These are phyloP conservation scores for Leucocoprinus leucothites DNA, from an alignment of 768 basidiomycete genomes.

Conservation along the genomic window DNA sequence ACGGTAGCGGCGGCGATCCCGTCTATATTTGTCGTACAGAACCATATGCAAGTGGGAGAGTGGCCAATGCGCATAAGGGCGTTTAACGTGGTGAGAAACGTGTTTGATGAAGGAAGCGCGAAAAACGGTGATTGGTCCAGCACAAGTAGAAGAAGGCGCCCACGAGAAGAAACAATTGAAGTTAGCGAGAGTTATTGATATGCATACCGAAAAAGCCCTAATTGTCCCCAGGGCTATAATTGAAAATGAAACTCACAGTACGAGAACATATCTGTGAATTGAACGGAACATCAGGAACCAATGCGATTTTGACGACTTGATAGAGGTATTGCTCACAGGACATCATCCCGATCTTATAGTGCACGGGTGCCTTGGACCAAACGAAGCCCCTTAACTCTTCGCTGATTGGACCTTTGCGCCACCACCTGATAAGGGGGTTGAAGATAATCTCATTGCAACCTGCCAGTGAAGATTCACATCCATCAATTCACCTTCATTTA, in stretches of 20 bases:
- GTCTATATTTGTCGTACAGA: conserved; percentile 25
- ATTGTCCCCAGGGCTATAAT: neutral
- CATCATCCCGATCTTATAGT: conserved; percentile 83
- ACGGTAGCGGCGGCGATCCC: conserved; percentile 69
- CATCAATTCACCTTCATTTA: conserved; percentile 1
- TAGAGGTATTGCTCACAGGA: conserved; percentile 40
- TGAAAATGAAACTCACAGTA: conserved; percentile 30
- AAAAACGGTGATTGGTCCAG: conserved; percentile 12
- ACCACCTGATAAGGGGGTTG: conserved; percentile 80
- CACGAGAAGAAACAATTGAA: neutral
- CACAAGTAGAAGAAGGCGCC: neutral
- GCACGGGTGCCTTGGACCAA: conserved; percentile 72
- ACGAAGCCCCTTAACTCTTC: conserved; percentile 68
- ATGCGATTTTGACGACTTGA: neutral
- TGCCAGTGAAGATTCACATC: conserved; percentile 19
- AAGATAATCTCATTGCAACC: conserved; percentile 79
- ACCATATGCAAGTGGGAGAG: neutral
- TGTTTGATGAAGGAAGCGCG: neutral
- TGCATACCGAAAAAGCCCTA: neutral
- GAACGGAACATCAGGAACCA: neutral
- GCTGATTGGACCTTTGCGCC: conserved; percentile 74
- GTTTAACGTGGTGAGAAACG: neutral
- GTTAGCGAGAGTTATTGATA: neutral
- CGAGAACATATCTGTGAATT: conserved; percentile 41
- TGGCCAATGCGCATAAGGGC: neutral